Base-by-base conservation (phyloP, 73 alveolate genomes). In the Effrenium voratum region DNA sequence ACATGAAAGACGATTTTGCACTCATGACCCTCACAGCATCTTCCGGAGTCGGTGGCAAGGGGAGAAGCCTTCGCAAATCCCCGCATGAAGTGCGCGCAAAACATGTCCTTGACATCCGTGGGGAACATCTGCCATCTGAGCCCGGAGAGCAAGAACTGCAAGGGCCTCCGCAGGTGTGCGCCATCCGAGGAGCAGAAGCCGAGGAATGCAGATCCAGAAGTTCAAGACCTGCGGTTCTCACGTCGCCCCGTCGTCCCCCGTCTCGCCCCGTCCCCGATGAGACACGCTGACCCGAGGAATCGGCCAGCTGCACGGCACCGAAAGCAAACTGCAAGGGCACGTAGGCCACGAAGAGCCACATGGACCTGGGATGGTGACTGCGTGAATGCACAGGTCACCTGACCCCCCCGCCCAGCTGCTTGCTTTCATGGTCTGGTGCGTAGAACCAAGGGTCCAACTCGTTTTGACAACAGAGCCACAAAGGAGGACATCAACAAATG, bases 291-390 rank as follows among this genome's bases (percentile, higher is more conserved):
- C 1, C 8, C 47, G 36, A 36, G 10, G 50, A 6, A 82, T 73
- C 49, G 38, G 3, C 93, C 1, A 84, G 93, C 26, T 84, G 93
- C 40, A 84, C 93, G 1, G 93, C 93, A 26, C 93, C 93, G 59
- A 84, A 84, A 80, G 93, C 93, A 24, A 84, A 84, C 93, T 84
- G 93, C 80, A 84, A 34, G n/a, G 93, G 93, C 34, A 84, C 93
- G 68, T 55, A 84, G 36, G 38, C 47, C 28, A 84, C 59, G 59
- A 84, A 84, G 79, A 84, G 93, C 77, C 50, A 24, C 80, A 84
- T 52, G n/a, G 93, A 84, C 79, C 93, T 84, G 50, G 76, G 72
- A 46, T 19, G 8, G 63, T 19, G 26, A 8, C 26, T 52, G 26
- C 63, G 63, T 52, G 26, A 52, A 19, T 52, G 63, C 63, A 52